A percentile compares a stretch with the other conserved stretches of the same genome.
These are phyloP conservation scores for Candida orba DNA, from an alignment of 805 yeast species.

Conservation along the genomic window DNA sequence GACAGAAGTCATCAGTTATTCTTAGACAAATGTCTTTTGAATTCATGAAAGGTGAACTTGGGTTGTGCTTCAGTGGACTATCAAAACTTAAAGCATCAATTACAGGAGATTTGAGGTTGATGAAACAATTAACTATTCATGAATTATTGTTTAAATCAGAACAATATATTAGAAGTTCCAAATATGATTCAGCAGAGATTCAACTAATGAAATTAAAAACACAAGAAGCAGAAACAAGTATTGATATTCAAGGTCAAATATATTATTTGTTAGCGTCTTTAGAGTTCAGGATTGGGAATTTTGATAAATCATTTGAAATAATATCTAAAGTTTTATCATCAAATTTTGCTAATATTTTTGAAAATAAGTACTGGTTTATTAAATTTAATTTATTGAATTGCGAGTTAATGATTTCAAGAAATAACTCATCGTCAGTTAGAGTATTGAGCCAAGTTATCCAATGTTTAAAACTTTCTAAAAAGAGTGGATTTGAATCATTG, in stretches of 20 bases:
- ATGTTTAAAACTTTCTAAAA: slow-evolving; percentile 40
- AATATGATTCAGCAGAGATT: slow-evolving; percentile 22
- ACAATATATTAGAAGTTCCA: slow-evolving; percentile 21
- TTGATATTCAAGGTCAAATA: slow-evolving; percentile 26
- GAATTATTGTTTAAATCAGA: slow-evolving; percentile 33
- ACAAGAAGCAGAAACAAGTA: slow-evolving; percentile 15
- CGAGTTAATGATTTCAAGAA: slow-evolving; percentile 28
- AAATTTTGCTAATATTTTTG: slow-evolving; percentile 9
- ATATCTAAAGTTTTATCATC: slow-evolving; percentile 9
- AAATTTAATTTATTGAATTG: slow-evolving; percentile 43
- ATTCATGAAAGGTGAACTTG: slow-evolving; percentile 34
- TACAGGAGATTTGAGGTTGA: slow-evolving; percentile 22
- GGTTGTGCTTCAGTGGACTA: slow-evolving; percentile 31
- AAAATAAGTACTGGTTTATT: slow-evolving; percentile 37
- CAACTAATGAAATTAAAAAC: slow-evolving; percentile 17
- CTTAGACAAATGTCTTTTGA: slow-evolving; percentile 33
- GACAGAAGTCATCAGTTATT: slow-evolving; percentile 33
- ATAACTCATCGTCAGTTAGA: slow-evolving; percentile 39
- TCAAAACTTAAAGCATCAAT: slow-evolving; percentile 25
- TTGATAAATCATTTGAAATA: slow-evolving; percentile 17
- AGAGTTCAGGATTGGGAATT: slow-evolving; percentile 19
- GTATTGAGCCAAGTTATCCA: slow-evolving; percentile 44
- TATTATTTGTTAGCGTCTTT: slow-evolving; percentile 20
- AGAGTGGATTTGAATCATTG: slow-evolving; percentile 37
- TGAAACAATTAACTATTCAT: slow-evolving; percentile 34